These are phyloP conservation scores for Pseudodiploospora longispora DNA, from an alignment of 2,329 filamentous ascomycete genomes.

Conservation along the genomic window DNA sequence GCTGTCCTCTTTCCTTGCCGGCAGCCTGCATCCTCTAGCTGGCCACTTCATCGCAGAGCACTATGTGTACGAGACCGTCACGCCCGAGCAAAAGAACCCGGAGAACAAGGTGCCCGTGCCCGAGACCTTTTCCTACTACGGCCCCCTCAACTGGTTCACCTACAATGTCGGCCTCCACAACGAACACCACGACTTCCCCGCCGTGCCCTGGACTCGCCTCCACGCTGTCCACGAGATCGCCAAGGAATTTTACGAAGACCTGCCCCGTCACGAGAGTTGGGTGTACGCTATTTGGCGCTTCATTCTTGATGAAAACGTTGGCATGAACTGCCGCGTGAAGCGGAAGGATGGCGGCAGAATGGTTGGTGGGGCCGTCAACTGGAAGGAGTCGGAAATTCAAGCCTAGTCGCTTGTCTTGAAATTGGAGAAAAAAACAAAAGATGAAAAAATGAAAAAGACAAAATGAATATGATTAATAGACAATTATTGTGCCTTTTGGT, in stretches of 20 bases:
- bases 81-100: conserved; percentile 46
- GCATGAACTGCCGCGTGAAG: conserved; percentile 89
- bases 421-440: too few species aligned
- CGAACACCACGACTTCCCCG: conserved; percentile 98
- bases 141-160: conserved; percentile 79
- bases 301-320: conserved; percentile 81
- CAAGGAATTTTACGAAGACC: conserved; percentile 80
- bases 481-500: too few species aligned
- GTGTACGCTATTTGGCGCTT: conserved; percentile 91
- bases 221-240: conserved; percentile 71
- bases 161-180: conserved; percentile 99
- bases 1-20: conserved; percentile 85
- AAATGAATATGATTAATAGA: too few species aligned
- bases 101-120: conserved; percentile 61
- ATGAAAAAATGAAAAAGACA: too few species aligned
- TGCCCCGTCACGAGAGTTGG: conserved; percentile 88
- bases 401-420: conserved; percentile 31
- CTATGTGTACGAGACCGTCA: conserved; percentile 67
- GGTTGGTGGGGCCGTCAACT: conserved; percentile 45
- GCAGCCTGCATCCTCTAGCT: conserved; percentile 86
- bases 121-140: conserved; percentile 97
- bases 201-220: conserved; percentile 87
- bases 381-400: conserved; percentile 64
- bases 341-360: conserved; percentile 65
- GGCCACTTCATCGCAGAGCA: conserved; percentile 99